Base-by-base conservation (phyloP, 2,329 filamentous ascomycete species). In the Cucurbitaria berberidis region DNA sequence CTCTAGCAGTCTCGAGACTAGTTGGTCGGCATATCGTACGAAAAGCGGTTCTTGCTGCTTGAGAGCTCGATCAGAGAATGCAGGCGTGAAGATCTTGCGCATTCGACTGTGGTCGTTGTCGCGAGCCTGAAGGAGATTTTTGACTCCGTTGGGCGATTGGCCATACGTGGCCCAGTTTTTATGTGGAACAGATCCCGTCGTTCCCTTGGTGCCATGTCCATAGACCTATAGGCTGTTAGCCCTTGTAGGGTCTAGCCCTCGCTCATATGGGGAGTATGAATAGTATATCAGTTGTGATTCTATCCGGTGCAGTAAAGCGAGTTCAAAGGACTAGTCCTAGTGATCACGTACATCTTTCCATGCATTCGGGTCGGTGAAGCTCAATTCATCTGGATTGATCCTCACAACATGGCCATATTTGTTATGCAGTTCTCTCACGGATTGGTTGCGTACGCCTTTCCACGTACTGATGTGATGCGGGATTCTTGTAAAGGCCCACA, bases 331-430 rank as follows among this genome's bases (percentile, higher is more conserved):
- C 21, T 21, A 8, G 16, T 8, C 11, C 5, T 21, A 21, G 7
- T 38, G 7, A n/a, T 26, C 4, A 58, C 59, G 40, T 45, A 60
- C 60, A 46, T 72, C 69, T 48, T 66, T 69, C 68, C 70, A 74
- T 0, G 70, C 69, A 10, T 76, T 63, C 10, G 71, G 69, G 11
- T 73, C 59, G 27, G 68, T 76, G 59, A 74, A 76, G 15, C 74
- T 77, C 1, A 80, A 22, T 48, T 80, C 73, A 39, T 78, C 70
- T 0, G 76, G 76, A 5, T 67, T 63, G 13, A 77, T 57, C 5
- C 78, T 67, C 6, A 80, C 77, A 5, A 78, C 66, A 3, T 72
- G 66, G 22, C 78, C 78, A 53, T 78, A 77, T 55, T 74, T 67
- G 8, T 64, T 49, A 47, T 79, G 77, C 16, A 78, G 55, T 7